A percentile compares a stretch with the other conserved stretches of the same genome.
phyloP scores from a whole-genome alignment of 371 early-diverging fungal genomes.

The Massospora cicadina region DNA sequence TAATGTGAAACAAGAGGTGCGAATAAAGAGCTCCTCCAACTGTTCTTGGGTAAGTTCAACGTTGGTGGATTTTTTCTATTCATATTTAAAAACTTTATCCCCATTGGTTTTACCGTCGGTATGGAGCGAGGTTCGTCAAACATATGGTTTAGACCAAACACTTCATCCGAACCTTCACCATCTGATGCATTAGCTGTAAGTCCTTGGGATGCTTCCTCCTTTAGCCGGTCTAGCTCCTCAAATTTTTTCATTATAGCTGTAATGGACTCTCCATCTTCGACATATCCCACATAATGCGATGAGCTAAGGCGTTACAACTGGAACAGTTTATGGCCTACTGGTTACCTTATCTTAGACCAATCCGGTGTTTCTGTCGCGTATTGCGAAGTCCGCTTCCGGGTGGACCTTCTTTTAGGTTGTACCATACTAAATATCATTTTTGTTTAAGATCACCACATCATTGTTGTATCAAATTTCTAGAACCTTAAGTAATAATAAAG shows the following conservation, averaged over 20 bases:
- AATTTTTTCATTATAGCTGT: slow-evolving; percentile 94
- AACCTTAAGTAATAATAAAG: no score
- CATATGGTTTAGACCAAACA: slow-evolving; percentile 5
- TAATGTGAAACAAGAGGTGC: slow-evolving; percentile 76
- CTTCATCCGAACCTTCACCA: slow-evolving; percentile 10
- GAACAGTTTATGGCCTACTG: no score
- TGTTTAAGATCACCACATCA: no score
- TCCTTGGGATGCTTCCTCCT: slow-evolving; percentile 46
- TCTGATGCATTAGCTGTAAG: slow-evolving; percentile 12
- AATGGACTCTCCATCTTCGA: slow-evolving; percentile 85
- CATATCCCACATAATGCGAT: slow-evolving; percentile 85
- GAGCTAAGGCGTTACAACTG: no score
- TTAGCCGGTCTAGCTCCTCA: slow-evolving; percentile 76
- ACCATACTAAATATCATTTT: no score
- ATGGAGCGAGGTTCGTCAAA: not conserved
- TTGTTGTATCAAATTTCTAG: no score
- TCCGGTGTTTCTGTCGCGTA: not conserved
- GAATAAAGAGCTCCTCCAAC: slow-evolving; percentile 70
- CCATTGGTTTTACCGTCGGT: slow-evolving; percentile 6
- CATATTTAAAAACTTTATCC: no score
- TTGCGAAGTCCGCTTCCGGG: not conserved
- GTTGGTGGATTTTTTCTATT: slow-evolving; percentile 9
- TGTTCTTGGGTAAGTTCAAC: slow-evolving; percentile 51
- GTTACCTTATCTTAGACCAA: not conserved
- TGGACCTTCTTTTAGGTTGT: not conserved